Evolutionary conservation across 2,329 filamentous ascomycete genomes (phyloP).

Genomic region (Alternaria solani): DNA sequence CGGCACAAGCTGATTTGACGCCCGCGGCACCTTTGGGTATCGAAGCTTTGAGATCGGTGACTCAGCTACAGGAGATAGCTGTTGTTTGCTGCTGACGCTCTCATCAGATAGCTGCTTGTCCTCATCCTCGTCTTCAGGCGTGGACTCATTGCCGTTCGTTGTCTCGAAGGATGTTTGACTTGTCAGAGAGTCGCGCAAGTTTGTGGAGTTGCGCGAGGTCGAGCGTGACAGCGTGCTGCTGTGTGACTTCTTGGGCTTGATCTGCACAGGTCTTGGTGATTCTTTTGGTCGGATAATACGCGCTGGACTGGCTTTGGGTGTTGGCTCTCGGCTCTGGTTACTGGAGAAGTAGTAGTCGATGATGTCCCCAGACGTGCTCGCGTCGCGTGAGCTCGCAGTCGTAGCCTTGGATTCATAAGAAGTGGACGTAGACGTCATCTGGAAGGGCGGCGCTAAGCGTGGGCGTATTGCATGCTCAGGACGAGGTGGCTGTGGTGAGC

Average conservation of each 20-base stretch:
- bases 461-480: conserved; percentile 11
- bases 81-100: conserved; percentile 22
- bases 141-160: conserved; percentile 55
- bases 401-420: conserved; percentile 29
- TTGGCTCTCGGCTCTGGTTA: conserved; percentile 15
- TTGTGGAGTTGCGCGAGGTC: conserved; percentile 39
- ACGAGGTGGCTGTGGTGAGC: conserved; percentile 15
- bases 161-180: conserved; percentile 59
- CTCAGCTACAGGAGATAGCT: conserved; percentile 54
- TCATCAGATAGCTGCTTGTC: conserved; percentile 41
- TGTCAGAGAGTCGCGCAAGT: conserved; percentile 43
- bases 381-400: conserved; percentile 32
- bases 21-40: conserved; percentile 59
- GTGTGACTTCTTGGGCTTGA: conserved; percentile 37
- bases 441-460: conserved; percentile 26
- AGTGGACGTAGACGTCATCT: conserved; percentile 20
- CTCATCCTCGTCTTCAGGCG: conserved; percentile 56
- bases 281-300: conserved; percentile 23
- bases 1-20: conserved; percentile 57
- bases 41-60: conserved; percentile 55
- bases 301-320: conserved; percentile 25
- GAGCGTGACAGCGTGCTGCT: conserved; percentile 40
- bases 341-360: conserved; percentile 50
- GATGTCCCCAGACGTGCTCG: conserved; percentile 39
- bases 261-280: conserved; percentile 27